Conservation (phyloP, 176 grass and related monocot species). For the Aechmea fasciata region DNA sequence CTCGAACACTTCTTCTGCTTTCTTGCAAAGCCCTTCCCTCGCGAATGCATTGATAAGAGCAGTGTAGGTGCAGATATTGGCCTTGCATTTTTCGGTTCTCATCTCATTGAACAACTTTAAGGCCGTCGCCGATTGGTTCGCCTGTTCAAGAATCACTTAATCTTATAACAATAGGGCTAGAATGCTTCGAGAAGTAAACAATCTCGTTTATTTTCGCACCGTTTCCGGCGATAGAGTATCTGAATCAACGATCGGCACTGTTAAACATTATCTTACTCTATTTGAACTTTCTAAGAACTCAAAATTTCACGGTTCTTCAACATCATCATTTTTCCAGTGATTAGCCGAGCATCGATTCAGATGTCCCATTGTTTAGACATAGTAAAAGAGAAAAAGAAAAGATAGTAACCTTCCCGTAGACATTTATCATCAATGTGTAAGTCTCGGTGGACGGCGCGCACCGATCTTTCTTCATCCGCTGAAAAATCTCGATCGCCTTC, state of each 20-base stretch:
- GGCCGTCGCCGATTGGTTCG: conserved; percentile 60
- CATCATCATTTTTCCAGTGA: no score
- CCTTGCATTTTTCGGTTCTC: conserved; percentile 62
- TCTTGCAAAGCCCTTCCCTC: conserved; percentile 79
- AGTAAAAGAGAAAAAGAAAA: background rate
- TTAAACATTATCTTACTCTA: no score
- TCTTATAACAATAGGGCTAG: background rate
- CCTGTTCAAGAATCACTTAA: conserved; percentile 24
- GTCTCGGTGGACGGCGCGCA: conserved; percentile 76
- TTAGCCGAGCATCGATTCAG: no score
- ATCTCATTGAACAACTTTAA: conserved; percentile 76
- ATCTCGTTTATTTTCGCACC: no score
- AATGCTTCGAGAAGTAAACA: background rate
- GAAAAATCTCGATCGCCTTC: conserved; percentile 75
- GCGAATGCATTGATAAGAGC: conserved; percentile 84
- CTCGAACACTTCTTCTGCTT: conserved; percentile 80
- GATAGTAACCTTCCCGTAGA: conserved; percentile 63
- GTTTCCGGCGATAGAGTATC: no score
- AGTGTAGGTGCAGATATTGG: conserved; percentile 96
- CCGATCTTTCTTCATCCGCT: conserved; percentile 65
- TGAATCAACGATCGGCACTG: no score
- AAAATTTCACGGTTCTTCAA: no score
- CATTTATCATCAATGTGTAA: conserved; percentile 85
- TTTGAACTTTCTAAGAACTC: no score
- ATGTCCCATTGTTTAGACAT: no score